These are phyloP conservation scores for Wallacemonas sp. DNA, from an alignment of 208 protist species.

Conservation along the genomic window DNA sequence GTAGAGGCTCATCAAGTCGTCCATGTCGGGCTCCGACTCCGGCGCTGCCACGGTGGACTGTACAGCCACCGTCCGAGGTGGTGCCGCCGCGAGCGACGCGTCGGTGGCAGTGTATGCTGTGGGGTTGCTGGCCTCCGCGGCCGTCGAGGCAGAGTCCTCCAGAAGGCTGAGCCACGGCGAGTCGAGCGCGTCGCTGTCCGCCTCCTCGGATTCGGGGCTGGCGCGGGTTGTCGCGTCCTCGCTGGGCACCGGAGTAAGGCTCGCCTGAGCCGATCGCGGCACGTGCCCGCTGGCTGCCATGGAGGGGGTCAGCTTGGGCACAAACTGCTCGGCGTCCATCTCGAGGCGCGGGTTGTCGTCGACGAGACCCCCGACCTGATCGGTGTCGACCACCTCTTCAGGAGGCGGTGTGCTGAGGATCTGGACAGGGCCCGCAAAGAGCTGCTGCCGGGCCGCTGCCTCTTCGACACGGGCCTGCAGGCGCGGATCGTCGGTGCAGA, in stretches of 20 bases:
- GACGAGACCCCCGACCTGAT: slow-evolving; percentile 34
- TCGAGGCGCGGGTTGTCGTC: slow-evolving; percentile 68
- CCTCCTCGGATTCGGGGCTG: no score
- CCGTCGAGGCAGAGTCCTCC: neutral
- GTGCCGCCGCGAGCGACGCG: neutral
- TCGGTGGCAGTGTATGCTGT: neutral
- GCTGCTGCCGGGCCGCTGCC: slow-evolving; percentile 23
- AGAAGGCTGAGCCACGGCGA: slow-evolving; percentile 20
- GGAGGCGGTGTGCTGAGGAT: slow-evolving; percentile 59
- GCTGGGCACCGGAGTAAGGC: no score
- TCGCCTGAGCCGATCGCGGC: neutral
- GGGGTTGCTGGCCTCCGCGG: neutral
- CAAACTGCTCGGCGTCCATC: slow-evolving; percentile 34
- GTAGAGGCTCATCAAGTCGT: slow-evolving; percentile 73
- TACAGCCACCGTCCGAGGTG: neutral
- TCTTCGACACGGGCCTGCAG: slow-evolving; percentile 26
- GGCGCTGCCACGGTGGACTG: neutral
- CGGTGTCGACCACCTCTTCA: slow-evolving; percentile 30
- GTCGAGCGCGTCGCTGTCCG: neutral
- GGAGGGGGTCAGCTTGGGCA: slow-evolving; percentile 33
- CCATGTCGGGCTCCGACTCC: slow-evolving; percentile 15
- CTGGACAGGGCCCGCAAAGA: slow-evolving; percentile 47
- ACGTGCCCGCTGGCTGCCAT: neutral
- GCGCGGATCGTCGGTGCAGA: slow-evolving; percentile 71
- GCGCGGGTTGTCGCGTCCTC: no score